Base-by-base conservation (phyloP, 495 filamentous ascomycete genomes). In the Daldinia bambusicola region DNA sequence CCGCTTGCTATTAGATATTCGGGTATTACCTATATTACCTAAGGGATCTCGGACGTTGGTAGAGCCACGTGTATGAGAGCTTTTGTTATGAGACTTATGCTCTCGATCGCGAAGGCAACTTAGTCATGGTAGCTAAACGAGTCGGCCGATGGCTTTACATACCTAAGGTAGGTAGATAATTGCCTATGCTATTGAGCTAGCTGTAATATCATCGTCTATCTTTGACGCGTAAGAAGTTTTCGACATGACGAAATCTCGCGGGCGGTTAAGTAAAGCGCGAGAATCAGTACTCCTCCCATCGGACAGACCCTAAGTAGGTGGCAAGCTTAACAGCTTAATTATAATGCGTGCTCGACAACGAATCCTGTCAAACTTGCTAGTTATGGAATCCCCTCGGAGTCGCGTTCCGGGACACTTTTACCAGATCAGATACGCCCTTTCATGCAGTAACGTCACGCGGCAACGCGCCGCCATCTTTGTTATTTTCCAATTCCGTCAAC, bases 361-460 rank as follows among this genome's bases (percentile, higher is more conserved):
- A 40, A 12, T 55, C 52, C 48, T 26, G 41, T 32, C 48, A n/a
- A 36, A 53, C 59, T 62, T 18, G 2, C 62, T 66, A 0, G 52
- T 57, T 66, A 45, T 30, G 36, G 56, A 55, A 69, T 63, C 38
- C 56, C 57, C 32, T 73, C 70, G 70, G 70, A 69, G 62, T 63
- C 22, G 37, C 45, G 70, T 69, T 73, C 70, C 70, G 70, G 61
- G 31, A 37, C 58, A 58, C 45, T 20, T 20, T 2, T 43, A 56
- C 61, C 18, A 63, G 57, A 50, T 55, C 14, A 63, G 13, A 55
- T 51, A 62, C 51, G 61, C 50, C 65, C 61, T 63, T 69, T 66
- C 43, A 61, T 52, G 66, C 66, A 66, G 57, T 34, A 62, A 53
- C 18, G 51, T n/a, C n/a, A 61, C 58, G 66, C 66, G 70, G 57